Conservation (phyloP, 192 early-diverging fungal genomes). For the Backusella mclennaniae region DNA sequence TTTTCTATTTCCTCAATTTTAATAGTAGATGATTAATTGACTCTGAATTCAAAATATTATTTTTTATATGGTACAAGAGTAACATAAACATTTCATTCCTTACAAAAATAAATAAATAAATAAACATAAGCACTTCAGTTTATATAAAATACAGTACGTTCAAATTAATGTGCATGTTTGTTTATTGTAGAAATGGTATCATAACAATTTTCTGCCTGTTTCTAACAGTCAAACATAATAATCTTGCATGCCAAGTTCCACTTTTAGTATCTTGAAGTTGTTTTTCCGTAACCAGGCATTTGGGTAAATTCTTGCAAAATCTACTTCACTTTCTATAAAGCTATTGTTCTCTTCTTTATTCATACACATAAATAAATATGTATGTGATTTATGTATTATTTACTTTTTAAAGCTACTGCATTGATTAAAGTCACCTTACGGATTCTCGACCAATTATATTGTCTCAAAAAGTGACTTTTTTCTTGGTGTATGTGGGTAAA, state of each 20-base stretch:
- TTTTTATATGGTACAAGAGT: not conserved
- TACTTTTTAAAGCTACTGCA: not conserved
- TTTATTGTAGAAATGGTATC: not conserved
- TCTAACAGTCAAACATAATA: not conserved
- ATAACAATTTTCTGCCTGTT: no score
- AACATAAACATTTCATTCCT: not conserved
- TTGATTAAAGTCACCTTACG: not conserved
- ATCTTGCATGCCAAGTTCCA: not conserved
- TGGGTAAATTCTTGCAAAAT: not conserved
- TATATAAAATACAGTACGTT: not conserved
- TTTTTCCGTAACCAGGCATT: not conserved
- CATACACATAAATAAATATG: not conserved
- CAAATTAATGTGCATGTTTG: not conserved
- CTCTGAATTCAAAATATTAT: not conserved
- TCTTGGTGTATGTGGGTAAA: not conserved
- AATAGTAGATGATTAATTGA: not conserved
- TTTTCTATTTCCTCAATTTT: not conserved
- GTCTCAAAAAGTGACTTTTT: not conserved
- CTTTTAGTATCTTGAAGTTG: no score
- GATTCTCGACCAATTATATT: not conserved
- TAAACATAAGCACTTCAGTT: not conserved
- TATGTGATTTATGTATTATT: not conserved
- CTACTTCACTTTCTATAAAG: not conserved
- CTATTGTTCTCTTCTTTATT: not conserved
- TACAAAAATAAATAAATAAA: no score